Conservation (phyloP, 2,329 filamentous ascomycete species). For the Colletotrichum endophyticum region DNA sequence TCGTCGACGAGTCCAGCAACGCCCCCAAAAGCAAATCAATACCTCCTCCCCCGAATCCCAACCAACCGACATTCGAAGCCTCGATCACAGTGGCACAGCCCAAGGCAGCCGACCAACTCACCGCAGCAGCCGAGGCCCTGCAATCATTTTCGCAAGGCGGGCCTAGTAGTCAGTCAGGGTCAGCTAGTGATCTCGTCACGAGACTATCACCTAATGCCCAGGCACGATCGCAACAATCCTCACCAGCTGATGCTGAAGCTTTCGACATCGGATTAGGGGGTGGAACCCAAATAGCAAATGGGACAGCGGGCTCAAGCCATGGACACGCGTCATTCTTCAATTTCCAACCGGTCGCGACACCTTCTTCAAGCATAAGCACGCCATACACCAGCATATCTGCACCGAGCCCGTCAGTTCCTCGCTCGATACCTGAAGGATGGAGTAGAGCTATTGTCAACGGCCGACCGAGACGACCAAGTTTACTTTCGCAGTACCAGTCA, state of each 20-base stretch:
- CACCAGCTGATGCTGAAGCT: neutral
- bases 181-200: neutral
- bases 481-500: neutral
- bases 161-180: neutral
- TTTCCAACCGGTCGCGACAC: neutral
- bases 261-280: neutral
- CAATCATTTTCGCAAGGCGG: neutral
- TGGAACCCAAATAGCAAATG: neutral
- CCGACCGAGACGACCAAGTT: neutral
- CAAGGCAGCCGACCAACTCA: neutral
- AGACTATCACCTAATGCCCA: neutral
- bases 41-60: neutral
- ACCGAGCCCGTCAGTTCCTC: neutral
- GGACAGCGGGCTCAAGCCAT: neutral
- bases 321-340: neutral
- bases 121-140: neutral
- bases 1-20: neutral
- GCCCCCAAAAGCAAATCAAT: neutral
- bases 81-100: neutral
- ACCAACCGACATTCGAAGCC: neutral
- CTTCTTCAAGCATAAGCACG: neutral
- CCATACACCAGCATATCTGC: neutral
- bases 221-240: neutral
- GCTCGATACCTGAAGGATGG: neutral
- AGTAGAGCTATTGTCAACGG: neutral